Evolutionary conservation across 2,329 filamentous ascomycete genomes (phyloP).

Genomic region (Apiospora marii): DNA sequence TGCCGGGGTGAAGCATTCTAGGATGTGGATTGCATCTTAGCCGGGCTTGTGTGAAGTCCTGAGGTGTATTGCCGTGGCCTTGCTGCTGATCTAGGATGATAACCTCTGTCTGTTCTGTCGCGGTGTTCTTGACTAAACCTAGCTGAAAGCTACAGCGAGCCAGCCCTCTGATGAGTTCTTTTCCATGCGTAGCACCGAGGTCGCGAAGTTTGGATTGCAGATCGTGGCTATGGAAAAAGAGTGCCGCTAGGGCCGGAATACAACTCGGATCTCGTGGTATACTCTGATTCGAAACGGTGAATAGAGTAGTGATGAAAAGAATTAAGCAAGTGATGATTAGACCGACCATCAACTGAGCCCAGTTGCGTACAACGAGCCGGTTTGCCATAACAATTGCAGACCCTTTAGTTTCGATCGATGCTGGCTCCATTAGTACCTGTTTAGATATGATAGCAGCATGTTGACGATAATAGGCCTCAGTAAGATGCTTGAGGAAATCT

Average conservation of each 20-base stretch:
- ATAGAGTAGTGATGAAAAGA: constrained; percentile 33
- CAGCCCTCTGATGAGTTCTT: constrained; percentile 39
- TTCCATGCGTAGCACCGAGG: constrained; percentile 42
- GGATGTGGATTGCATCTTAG: constrained; percentile 37
- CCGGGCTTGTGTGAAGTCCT: constrained; percentile 17
- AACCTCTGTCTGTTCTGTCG: constrained; percentile 34
- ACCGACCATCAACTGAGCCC: constrained; percentile 43
- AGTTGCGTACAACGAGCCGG: constrained; percentile 40
- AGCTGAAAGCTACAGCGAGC: constrained; percentile 37
- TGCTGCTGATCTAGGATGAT: constrained; percentile 34
- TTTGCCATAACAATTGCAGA: constrained; percentile 39
- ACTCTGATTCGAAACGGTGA: constrained; percentile 40
- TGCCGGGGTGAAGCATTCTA: constrained; percentile 39
- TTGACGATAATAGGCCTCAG: constrained; percentile 44
- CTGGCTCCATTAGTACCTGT: constrained; percentile 38
- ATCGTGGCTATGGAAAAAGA: constrained; percentile 46
- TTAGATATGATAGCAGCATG: constrained; percentile 45
- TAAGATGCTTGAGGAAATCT: constrained; percentile 37
- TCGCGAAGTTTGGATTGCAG: constrained; percentile 46
- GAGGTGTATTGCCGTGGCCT: constrained; percentile 25
- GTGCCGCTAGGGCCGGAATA: constrained; percentile 45
- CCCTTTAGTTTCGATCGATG: constrained; percentile 33
- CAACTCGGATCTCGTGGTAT: constrained; percentile 46
- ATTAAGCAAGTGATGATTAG: constrained; percentile 39
- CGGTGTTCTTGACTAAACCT: neutral